Base-by-base conservation (phyloP, 306 rosid species). In the Heteromeles arbutifolia region DNA sequence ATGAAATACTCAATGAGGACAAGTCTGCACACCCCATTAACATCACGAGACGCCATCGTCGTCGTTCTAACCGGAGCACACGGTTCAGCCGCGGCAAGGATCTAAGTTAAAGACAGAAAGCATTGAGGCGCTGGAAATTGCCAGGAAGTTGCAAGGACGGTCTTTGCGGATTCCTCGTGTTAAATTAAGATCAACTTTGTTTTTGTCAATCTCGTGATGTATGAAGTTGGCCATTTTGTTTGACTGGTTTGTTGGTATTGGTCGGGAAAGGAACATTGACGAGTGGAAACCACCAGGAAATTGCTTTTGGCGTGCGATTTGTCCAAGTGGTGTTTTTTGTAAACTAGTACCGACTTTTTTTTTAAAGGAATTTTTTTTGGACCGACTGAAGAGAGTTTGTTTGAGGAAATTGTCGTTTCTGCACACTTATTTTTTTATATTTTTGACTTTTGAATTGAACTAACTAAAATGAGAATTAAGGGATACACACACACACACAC, bases 241-340 rank as follows among this genome's bases (percentile, higher is more conserved):
- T 9, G 76, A 59, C 57, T 73, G 19, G 57, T 59, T 17, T 39
- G 11, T 13, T n/a, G 75, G 26, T 31, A 14, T 32, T 31, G 32
- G 75, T 71, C 65, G 6, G 12, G 48, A 4, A 32, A 54, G 13
- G 65, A 0, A 37, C n/a, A 8, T 39, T 25, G 68, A 26, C 2
- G 17, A 64, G 9, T 45, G 54, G 77, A 74, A 74, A 44, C 19
- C 61, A 62, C 70, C 22, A 43, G 58, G 77, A 62, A 74, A 61
- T 43, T 26, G n/a, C 28, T 14, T 56, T 64, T 18, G 65, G 17
- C 69, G 0, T 65, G 43, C 28, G 2, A 65, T 14, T 34, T 65
- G 50, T 65, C 26, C 26, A 34, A 65, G 68, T 11, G 3, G 24
- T 31, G 15, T 15, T 1, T 31, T 6, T 28, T 14, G 37, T 62